Conservation (phyloP, 306 rosid species). For the Styphnolobium japonicum region DNA sequence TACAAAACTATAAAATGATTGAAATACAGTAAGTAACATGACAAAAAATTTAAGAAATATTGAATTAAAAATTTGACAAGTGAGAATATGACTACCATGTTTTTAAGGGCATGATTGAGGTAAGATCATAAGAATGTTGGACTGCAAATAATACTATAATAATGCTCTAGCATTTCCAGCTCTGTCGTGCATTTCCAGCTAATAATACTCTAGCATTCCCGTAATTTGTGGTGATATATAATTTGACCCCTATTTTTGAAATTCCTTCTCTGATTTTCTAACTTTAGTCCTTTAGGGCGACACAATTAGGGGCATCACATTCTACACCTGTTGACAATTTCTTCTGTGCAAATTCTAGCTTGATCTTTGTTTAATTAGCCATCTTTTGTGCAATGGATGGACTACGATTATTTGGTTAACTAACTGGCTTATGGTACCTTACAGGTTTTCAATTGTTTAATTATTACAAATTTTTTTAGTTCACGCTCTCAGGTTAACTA, state of each 20-base stretch:
- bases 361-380: background rate
- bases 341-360: background rate
- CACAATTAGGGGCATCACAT: background rate
- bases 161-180: too few species aligned
- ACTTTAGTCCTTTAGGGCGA: too few species aligned
- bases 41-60: too few species aligned
- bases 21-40: too few species aligned
- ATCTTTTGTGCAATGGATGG: background rate
- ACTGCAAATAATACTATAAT: background rate
- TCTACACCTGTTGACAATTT: background rate
- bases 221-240: background rate
- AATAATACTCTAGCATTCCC: background rate
- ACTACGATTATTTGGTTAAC: background rate
- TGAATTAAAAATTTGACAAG: too few species aligned
- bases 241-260: background rate
- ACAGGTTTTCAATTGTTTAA: background rate
- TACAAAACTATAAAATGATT: too few species aligned
- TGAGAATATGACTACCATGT: background rate
- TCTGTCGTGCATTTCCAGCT: background rate
- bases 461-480: too few species aligned
- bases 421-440: background rate
- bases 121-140: background rate
- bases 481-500: too few species aligned
- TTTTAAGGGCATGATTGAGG: background rate
- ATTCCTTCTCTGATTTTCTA: background rate